These are phyloP conservation scores for Aspergillus sergii DNA, from an alignment of 2,329 filamentous ascomycete species.

Conservation along the genomic window DNA sequence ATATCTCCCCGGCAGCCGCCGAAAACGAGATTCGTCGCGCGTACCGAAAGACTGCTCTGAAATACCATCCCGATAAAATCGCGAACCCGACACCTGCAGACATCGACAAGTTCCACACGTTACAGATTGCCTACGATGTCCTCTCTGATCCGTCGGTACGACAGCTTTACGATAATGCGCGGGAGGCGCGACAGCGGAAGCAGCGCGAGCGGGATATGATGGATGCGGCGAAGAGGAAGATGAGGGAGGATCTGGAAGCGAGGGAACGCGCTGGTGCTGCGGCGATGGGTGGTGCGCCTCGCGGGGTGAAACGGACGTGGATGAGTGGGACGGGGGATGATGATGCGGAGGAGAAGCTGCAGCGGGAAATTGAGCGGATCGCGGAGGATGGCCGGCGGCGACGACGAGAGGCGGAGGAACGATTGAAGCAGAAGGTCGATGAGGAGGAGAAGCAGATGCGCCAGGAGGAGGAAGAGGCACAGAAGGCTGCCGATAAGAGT, in stretches of 20 bases:
- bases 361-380: constrained; percentile 56
- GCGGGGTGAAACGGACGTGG: constrained; percentile 63
- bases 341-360: constrained; percentile 53
- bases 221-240: constrained; percentile 69
- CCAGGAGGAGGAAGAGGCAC: constrained; percentile 49
- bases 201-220: constrained; percentile 72
- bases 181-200: constrained; percentile 70
- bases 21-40: constrained; percentile 78
- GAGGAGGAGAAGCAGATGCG: constrained; percentile 40
- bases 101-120: constrained; percentile 78
- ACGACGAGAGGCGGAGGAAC: constrained; percentile 52
- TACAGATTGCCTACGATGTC: constrained; percentile 84
- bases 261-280: constrained; percentile 62
- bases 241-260: constrained; percentile 85
- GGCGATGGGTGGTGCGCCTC: constrained; percentile 41
- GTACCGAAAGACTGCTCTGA: constrained; percentile 82
- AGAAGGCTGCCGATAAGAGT: constrained; percentile 38
- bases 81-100: constrained; percentile 67
- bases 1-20: constrained; percentile 64
- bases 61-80: constrained; percentile 92
- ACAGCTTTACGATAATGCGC: constrained; percentile 75
- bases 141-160: constrained; percentile 72
- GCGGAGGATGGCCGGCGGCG: constrained; percentile 56
- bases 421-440: constrained; percentile 48
- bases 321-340: constrained; percentile 35